Base-by-base conservation (phyloP, 2,329 filamentous ascomycete genomes). In the Fusarium fujikuroi region DNA sequence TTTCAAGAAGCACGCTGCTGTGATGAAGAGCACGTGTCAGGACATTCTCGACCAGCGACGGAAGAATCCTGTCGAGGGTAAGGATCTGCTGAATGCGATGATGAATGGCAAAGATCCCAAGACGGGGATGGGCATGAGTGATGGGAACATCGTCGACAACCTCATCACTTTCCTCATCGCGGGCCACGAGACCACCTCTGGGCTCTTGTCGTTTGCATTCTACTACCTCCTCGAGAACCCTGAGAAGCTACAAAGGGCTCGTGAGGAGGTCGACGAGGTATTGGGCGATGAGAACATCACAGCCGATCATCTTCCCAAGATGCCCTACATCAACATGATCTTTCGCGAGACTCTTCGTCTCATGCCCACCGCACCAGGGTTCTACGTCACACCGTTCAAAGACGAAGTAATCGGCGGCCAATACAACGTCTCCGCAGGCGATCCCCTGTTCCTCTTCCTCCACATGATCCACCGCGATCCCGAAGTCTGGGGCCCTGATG, bases 111-210 rank as follows among this genome's bases (percentile, higher is more conserved):
- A 21, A 3, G 65, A 67, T 34, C 40, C 63, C 4, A 68, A 67
- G 34, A 67, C 65, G 1, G 63, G 65, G 0, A 23, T 39, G 14
- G 47, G 47, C 0, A 68, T 68, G 65, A 62, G 40, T 3, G 63
- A 68, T 5, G 40, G 32, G 1, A 53, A 50, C 7, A 68, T 68
- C 8, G 36, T 53, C 0, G 9, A 21, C 0, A 68, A 67, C 9
- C 47, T 68, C 28, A 68, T 68, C 18, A 68, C 65, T 2, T 68
- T 68, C 10, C 47, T 68, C 1, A 30, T 68, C 1, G 65, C 65
- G 0, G 65, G 65, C 3, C 65, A 68, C 0, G 65, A 68, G 10
- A 68, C 65, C 0, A 68, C 65, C 0, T 68, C 65, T 3, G 54
- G 65, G 0, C 46, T 68, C 0, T 18, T 68, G 18, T 68, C 65